These are phyloP conservation scores for Solanum aculeatissimum DNA, from an alignment of 305 asterid species.

Conservation along the genomic window DNA sequence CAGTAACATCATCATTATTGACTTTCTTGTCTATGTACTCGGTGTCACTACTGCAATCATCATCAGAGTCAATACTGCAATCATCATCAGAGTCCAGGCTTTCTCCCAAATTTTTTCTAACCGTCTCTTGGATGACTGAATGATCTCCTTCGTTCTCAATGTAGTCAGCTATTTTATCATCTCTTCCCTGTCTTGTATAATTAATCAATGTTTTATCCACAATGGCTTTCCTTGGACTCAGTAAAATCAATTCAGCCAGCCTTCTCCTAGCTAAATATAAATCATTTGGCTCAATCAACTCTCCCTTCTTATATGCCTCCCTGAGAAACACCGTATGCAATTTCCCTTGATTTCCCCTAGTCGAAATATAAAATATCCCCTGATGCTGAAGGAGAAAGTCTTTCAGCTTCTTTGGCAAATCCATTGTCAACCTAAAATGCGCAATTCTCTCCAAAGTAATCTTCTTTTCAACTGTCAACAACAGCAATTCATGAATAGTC, in stretches of 20 bases:
- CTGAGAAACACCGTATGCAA: conserved; percentile 80
- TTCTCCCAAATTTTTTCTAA: conserved; percentile 6
- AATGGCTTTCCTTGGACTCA: conserved; percentile 66
- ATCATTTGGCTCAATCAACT: conserved; percentile 61
- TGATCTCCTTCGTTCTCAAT: conserved; percentile 10
- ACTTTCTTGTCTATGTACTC: conserved; percentile 25
- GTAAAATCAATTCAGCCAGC: conserved; percentile 47
- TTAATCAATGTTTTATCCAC: conserved; percentile 31
- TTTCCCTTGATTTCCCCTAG: conserved; percentile 79
- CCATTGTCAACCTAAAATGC: conserved; percentile 66
- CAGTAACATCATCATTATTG: conserved; percentile 11
- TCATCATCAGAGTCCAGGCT: conserved; percentile 15
- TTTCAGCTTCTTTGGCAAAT: conserved; percentile 80
- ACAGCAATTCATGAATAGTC: conserved; percentile 60
- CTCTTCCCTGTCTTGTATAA: conserved; percentile 30
- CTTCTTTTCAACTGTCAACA: conserved; percentile 72
- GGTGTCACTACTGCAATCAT: conserved; percentile 12
- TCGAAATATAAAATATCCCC: conserved; percentile 80
- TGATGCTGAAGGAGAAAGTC: conserved; percentile 86
- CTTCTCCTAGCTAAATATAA: conserved; percentile 80
- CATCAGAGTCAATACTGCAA: conserved; percentile 10
- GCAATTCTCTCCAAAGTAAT: conserved; percentile 75
- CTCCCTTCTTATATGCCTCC: conserved; percentile 86
- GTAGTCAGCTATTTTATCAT: conserved; percentile 15
- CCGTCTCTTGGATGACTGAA: conserved; percentile 5